A percentile compares a stretch with the other conserved stretches of the same genome.
Conservation (phyloP, 192 early-diverging fungal genomes). For the Thoreauomyces humboldtii region DNA sequence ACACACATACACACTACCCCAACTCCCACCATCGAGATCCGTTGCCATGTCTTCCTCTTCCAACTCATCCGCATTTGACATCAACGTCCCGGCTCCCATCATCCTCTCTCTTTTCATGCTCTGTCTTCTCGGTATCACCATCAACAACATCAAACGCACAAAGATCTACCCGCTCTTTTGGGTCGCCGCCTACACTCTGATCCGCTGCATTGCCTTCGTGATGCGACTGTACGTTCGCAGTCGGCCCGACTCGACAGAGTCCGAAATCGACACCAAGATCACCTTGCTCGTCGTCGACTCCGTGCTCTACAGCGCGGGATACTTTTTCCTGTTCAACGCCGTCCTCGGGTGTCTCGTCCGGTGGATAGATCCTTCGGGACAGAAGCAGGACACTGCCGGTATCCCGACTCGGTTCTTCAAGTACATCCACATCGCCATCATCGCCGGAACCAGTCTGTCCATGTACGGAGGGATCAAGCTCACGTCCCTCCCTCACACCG, state of each 20-base stretch:
- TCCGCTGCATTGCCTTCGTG: background rate
- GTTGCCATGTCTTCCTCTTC: background rate
- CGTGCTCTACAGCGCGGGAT: slow-evolving; percentile 14
- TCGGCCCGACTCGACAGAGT: background rate
- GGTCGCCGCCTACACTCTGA: slow-evolving; percentile 1
- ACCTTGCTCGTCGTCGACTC: background rate
- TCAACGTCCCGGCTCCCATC: background rate
- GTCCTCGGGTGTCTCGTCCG: background rate
- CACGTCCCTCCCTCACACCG: slow-evolving; percentile 3
- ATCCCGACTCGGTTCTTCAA: background rate
- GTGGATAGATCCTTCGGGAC: background rate
- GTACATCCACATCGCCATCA: slow-evolving; percentile 6
- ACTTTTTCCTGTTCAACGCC: slow-evolving; percentile 14
- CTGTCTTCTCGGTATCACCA: background rate
- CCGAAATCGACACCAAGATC: background rate
- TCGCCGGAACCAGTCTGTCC: background rate
- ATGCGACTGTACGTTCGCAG: background rate
- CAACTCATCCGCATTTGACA: background rate
- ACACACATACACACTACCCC: too few species aligned
- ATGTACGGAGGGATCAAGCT: slow-evolving; percentile 6
- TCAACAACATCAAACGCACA: background rate
- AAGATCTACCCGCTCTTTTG: background rate
- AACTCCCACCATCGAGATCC: background rate
- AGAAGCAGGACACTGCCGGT: background rate
- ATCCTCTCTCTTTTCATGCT: background rate